A percentile compares a stretch with the other conserved stretches of the same genome.
phyloP scores from a whole-genome alignment of 495 filamentous ascomycete species.

The Chaetomium fimeti region DNA sequence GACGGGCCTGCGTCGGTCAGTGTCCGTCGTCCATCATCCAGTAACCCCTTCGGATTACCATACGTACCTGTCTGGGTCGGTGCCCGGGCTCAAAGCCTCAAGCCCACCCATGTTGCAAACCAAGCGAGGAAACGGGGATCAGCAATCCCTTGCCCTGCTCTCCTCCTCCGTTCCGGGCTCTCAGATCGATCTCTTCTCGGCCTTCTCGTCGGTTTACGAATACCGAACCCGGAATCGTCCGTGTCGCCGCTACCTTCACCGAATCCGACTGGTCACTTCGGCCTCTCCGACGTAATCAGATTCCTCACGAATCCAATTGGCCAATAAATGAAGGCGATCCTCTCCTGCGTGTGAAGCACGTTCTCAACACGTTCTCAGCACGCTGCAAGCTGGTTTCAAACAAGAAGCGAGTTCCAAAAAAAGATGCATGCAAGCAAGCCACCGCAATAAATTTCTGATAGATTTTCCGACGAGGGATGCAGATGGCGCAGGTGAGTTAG shows the following conservation, averaged over 20 bases:
- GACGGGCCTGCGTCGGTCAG: slow-evolving; percentile 39
- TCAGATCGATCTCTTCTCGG: too few species aligned
- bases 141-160: background rate
- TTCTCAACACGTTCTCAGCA: too few species aligned
- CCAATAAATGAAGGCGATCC: background rate
- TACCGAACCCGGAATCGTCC: too few species aligned
- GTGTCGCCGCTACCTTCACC: too few species aligned
- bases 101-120: slow-evolving; percentile 21
- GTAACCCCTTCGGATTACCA: background rate
- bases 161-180: too few species aligned
- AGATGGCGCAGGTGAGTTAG: background rate
- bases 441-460: background rate
- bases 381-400: too few species aligned
- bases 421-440: background rate
- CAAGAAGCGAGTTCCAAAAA: too few species aligned
- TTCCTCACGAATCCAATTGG: too few species aligned
- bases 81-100: slow-evolving; percentile 21
- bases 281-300: too few species aligned
- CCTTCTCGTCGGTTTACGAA: too few species aligned
- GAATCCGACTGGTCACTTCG: too few species aligned
- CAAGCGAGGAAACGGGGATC: slow-evolving; percentile 1
- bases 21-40: background rate
- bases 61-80: slow-evolving; percentile 36
- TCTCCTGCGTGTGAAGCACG: background rate
- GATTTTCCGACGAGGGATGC: background rate